phyloP scores from a whole-genome alignment of 2,329 filamentous ascomycete genomes.

The Penicillium hesseltinei region DNA sequence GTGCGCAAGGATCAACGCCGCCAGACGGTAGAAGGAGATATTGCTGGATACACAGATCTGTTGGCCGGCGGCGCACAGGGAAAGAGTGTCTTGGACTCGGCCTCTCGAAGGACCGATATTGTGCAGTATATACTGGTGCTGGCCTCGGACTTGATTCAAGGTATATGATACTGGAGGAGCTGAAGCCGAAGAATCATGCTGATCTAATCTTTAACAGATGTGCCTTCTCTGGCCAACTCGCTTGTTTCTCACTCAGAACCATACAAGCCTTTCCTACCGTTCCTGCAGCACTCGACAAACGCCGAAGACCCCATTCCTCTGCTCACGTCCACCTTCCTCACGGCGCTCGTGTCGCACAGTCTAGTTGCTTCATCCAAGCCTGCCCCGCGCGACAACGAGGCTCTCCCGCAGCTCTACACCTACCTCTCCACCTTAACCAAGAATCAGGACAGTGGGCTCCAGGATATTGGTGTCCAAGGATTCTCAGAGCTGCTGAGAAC shows the following conservation, averaged over 20 bases:
- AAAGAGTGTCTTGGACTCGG: slow-evolving; percentile 78
- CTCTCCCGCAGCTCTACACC: slow-evolving; percentile 76
- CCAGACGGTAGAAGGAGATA: slow-evolving; percentile 75
- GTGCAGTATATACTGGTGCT: slow-evolving; percentile 93
- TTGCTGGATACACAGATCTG: slow-evolving; percentile 74
- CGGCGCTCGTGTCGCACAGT: slow-evolving; percentile 69
- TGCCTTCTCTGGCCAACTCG: slow-evolving; percentile 72
- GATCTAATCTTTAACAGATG: slow-evolving; percentile 55
- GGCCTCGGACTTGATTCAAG: slow-evolving; percentile 79
- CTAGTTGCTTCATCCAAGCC: slow-evolving; percentile 61
- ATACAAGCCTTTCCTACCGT: slow-evolving; percentile 76
- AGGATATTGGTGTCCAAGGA: slow-evolving; percentile 92
- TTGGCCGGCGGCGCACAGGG: slow-evolving; percentile 68
- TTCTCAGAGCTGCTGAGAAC: slow-evolving; percentile 83
- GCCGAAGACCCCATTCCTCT: slow-evolving; percentile 85
- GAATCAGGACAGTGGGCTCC: slow-evolving; percentile 81
- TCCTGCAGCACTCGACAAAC: slow-evolving; percentile 79
- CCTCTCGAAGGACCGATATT: slow-evolving; percentile 82
- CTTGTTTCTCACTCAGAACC: slow-evolving; percentile 69
- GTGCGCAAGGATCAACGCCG: slow-evolving; percentile 87
- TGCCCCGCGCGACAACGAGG: slow-evolving; percentile 64
- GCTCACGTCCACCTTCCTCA: slow-evolving; percentile 82
- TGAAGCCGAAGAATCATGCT: neutral
- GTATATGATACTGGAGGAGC: slow-evolving; percentile 48
- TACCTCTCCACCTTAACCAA: slow-evolving; percentile 83